phyloP scores from a whole-genome alignment of 2,329 filamentous ascomycete species.

The Claviceps capensis region DNA sequence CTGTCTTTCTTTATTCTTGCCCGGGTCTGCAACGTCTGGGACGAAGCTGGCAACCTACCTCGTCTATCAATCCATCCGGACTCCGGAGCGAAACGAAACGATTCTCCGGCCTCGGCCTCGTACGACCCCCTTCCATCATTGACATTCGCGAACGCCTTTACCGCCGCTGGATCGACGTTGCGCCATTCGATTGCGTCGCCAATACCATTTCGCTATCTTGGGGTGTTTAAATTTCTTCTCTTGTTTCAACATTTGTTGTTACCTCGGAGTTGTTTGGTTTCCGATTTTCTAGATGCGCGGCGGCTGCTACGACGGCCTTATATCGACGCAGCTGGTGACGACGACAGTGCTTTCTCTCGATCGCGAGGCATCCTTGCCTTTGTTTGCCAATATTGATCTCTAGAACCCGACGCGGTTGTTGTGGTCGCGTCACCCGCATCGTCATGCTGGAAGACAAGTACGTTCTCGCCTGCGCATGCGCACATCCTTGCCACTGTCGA shows the following conservation, averaged over 20 bases:
- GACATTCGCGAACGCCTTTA: too few species aligned
- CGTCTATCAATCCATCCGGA: neutral
- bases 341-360: neutral
- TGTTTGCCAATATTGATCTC: too few species aligned
- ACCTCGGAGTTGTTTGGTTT: neutral
- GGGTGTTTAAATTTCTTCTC: neutral
- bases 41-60: neutral
- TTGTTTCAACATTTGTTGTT: neutral
- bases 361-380: neutral
- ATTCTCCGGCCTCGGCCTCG: neutral
- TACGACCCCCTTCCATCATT: neutral
- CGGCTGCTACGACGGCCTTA: neutral
- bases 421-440: conserved; percentile 1
- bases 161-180: too few species aligned
- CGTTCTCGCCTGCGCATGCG: conserved; percentile 6
- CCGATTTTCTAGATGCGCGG: neutral
- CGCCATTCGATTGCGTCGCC: too few species aligned
- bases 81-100: conserved; percentile 1
- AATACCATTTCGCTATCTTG: neutral
- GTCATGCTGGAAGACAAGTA: conserved; percentile 27
- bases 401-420: neutral
- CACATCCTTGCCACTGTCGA: neutral
- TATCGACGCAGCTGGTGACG: conserved; percentile 1
- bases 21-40: conserved; percentile 3
- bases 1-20: neutral